These are phyloP conservation scores for Pythium scleroteichum DNA, from an alignment of 352 stramenopile genomes.

Conservation along the genomic window DNA sequence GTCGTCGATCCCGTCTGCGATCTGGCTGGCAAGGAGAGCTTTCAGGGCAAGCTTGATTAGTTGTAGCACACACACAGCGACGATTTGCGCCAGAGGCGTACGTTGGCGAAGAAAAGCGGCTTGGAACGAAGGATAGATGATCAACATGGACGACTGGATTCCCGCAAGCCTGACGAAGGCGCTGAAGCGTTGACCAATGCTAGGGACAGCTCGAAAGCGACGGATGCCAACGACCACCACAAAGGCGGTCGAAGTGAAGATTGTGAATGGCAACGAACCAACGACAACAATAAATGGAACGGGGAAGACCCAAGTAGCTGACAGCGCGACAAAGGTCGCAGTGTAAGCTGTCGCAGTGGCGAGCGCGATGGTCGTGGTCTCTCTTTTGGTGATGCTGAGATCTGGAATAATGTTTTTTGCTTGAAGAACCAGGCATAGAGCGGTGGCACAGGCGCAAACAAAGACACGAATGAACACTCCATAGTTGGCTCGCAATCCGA, in stretches of 20 bases:
- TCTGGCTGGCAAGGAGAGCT: conserved; percentile 27
- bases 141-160: conserved; percentile 31
- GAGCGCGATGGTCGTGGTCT: not conserved
- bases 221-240: conserved; percentile 25
- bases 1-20: conserved; percentile 7
- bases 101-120: conserved; percentile 29
- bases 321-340: conserved; percentile 23
- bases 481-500: conserved; percentile 1
- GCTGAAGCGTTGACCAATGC: conserved; percentile 24
- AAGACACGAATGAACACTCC: not conserved
- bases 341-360: not conserved
- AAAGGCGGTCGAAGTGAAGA: conserved; percentile 19
- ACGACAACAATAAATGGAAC: conserved; percentile 40
- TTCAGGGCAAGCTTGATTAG: conserved; percentile 43
- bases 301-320: conserved; percentile 35
- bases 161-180: conserved; percentile 12
- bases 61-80: conserved; percentile 31
- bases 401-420: conserved; percentile 12
- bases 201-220: conserved; percentile 22
- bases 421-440: not conserved
- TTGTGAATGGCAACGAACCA: conserved; percentile 20
- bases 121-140: conserved; percentile 41
- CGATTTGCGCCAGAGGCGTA: conserved; percentile 9
- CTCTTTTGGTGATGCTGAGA: not conserved
- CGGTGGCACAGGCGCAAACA: not conserved